Evolutionary conservation across 345 rosid genomes (phyloP).

Genomic region (Camelina sativa): DNA sequence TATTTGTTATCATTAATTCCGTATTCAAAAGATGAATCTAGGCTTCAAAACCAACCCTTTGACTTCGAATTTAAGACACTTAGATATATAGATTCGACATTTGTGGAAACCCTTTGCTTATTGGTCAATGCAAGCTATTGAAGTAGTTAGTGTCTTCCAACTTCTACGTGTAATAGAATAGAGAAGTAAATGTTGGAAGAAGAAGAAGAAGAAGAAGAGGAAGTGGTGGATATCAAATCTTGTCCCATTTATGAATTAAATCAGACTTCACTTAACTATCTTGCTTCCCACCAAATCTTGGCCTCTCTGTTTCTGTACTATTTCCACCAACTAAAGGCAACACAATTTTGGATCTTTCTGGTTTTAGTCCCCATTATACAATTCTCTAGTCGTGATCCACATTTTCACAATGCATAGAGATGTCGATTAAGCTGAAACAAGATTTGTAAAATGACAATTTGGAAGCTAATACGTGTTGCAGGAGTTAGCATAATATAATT

Average conservation of each 20-base stretch:
- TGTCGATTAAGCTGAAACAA: neutral
- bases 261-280: slow-evolving; percentile 28
- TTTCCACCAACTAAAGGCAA: slow-evolving; percentile 32
- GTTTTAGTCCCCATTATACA: slow-evolving; percentile 24
- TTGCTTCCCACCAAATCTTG: slow-evolving; percentile 39
- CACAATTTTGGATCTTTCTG: slow-evolving; percentile 31
- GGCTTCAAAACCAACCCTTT: slow-evolving; percentile 30
- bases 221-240: slow-evolving; percentile 29
- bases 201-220: slow-evolving; percentile 34
- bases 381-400: neutral
- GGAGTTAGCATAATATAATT: neutral
- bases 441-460: neutral
- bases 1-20: slow-evolving; percentile 27
- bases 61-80: slow-evolving; percentile 33
- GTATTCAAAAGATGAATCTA: slow-evolving; percentile 26
- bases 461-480: neutral
- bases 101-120: slow-evolving; percentile 36
- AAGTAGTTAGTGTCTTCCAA: slow-evolving; percentile 40
- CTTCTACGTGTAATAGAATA: slow-evolving; percentile 45
- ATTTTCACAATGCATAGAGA: neutral
- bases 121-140: slow-evolving; percentile 43
- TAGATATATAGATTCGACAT: slow-evolving; percentile 21
- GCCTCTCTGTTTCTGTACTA: slow-evolving; percentile 32
- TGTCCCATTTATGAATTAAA: slow-evolving; percentile 35
- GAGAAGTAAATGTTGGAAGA: slow-evolving; percentile 44